Conservation (phyloP, 2,329 filamentous ascomycete genomes). For the Chrysoporthe austroafricana region DNA sequence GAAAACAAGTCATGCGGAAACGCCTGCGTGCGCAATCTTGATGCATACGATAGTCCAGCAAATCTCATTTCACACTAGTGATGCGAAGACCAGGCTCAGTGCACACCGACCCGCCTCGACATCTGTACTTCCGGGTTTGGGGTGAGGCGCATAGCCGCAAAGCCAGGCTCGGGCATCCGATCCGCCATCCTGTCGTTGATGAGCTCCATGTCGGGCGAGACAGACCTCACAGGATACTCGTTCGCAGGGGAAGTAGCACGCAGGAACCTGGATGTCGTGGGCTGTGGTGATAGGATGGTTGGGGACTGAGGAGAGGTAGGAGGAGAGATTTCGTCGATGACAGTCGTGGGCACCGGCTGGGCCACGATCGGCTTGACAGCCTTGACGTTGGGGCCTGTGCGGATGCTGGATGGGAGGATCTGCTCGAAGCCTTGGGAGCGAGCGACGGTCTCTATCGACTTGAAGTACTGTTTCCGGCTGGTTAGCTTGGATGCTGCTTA, state of each 20-base stretch:
- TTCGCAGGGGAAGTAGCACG: slow-evolving; percentile 55
- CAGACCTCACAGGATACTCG: slow-evolving; percentile 58
- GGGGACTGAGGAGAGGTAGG: slow-evolving; percentile 33
- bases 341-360: slow-evolving; percentile 33
- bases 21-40: no score
- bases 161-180: slow-evolving; percentile 54
- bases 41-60: no score
- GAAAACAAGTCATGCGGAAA: no score
- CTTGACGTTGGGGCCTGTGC: slow-evolving; percentile 48
- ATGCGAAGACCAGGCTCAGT: not conserved
- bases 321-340: slow-evolving; percentile 45
- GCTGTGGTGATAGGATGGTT: slow-evolving; percentile 57
- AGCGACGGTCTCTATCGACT: slow-evolving; percentile 62
- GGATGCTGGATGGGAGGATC: slow-evolving; percentile 55
- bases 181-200: slow-evolving; percentile 67
- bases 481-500: not conserved
- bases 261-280: slow-evolving; percentile 58
- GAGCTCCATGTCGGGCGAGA: slow-evolving; percentile 61
- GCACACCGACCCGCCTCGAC: slow-evolving; percentile 24
- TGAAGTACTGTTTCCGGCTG: slow-evolving; percentile 53
- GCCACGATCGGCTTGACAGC: slow-evolving; percentile 29
- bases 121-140: slow-evolving; percentile 52
- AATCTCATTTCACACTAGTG: no score
- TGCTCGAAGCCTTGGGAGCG: slow-evolving; percentile 50
- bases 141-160: slow-evolving; percentile 47